phyloP scores from a whole-genome alignment of 2,329 filamentous ascomycete species.

The Aspergillus novoparasiticus region DNA sequence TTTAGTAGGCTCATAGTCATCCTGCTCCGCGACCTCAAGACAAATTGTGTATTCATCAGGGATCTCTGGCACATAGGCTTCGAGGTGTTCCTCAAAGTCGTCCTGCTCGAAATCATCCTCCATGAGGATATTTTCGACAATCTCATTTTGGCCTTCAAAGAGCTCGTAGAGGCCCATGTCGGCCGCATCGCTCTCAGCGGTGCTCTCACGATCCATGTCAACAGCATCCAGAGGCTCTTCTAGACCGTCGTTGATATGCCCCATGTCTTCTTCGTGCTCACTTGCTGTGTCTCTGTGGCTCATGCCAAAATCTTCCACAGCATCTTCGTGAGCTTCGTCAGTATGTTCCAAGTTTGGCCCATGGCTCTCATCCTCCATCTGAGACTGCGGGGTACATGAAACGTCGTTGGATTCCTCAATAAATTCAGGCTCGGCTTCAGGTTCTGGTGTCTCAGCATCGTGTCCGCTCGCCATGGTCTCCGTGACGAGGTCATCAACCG shows the following conservation, averaged over 20 bases:
- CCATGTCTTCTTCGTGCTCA: not conserved
- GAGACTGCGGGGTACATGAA: constrained; percentile 2
- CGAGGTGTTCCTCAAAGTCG: not conserved
- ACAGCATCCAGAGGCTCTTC: constrained; percentile 9
- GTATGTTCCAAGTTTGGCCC: constrained; percentile 11
- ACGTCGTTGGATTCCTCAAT: constrained; percentile 8
- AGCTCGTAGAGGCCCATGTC: not conserved
- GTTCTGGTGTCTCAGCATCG: not conserved
- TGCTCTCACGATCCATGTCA: not conserved
- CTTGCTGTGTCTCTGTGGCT: not conserved
- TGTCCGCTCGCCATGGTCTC: not conserved
- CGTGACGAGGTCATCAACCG: constrained; percentile 26
- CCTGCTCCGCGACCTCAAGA: not conserved
- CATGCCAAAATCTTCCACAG: not conserved
- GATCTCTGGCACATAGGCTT: not conserved
- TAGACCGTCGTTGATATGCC: not conserved
- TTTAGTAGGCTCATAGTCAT: not conserved
- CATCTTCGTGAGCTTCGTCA: constrained; percentile 19
- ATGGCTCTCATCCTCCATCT: constrained; percentile 10
- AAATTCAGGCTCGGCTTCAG: constrained; percentile 1
- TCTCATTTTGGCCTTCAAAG: not conserved
- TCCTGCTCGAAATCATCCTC: not conserved
- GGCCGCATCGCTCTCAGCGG: not conserved
- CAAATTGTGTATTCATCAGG: not conserved
- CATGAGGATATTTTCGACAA: not conserved